Conservation (phyloP, 306 rosid species). For the Rubus parviflorus region DNA sequence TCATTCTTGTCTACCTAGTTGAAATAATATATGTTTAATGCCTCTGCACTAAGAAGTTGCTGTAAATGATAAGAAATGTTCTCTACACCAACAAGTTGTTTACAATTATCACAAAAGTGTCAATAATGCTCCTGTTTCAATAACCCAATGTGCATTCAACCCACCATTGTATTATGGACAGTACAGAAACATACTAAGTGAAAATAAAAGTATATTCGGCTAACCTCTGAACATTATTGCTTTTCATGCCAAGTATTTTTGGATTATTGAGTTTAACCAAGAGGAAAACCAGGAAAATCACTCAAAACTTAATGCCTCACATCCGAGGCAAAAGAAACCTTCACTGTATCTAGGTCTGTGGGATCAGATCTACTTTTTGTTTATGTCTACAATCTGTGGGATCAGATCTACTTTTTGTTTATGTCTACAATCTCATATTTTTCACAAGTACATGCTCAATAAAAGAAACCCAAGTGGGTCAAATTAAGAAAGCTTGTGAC, state of each 20-base stretch:
- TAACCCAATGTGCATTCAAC: background rate
- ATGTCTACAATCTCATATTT: too few species aligned
- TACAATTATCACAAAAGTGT: background rate
- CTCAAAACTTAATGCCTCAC: too few species aligned
- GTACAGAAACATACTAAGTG: background rate
- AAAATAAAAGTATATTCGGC: background rate
- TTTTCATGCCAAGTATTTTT: too few species aligned
- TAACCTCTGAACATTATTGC: background rate
- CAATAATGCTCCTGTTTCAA: background rate
- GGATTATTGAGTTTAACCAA: too few species aligned
- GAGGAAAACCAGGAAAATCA: too few species aligned
- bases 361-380: too few species aligned
- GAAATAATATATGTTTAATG: background rate
- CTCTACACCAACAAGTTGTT: background rate
- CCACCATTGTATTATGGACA: background rate
- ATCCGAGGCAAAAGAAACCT: too few species aligned
- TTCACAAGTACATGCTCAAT: too few species aligned
- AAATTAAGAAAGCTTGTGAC: slow-evolving; percentile 4
- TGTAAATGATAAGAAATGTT: background rate
- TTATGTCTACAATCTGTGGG: too few species aligned
- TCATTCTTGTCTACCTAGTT: background rate
- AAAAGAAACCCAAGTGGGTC: too few species aligned
- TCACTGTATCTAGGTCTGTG: too few species aligned
- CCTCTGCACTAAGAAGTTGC: background rate
- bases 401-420: too few species aligned